phyloP scores from a whole-genome alignment of 257 asterid genomes.

The Plantago ovata region DNA sequence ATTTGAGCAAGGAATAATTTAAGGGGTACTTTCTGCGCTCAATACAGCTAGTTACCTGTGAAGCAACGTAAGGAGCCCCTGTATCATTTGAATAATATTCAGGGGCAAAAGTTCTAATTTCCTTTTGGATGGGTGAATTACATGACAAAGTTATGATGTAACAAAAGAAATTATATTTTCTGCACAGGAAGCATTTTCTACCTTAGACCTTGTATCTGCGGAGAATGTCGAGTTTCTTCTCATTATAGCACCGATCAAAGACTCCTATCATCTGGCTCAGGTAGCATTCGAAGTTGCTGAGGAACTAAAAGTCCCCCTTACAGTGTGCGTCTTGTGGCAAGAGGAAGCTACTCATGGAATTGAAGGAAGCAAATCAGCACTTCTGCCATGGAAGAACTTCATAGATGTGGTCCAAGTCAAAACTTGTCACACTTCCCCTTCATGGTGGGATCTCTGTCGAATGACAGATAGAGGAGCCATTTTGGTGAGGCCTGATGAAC shows the following conservation, averaged over 20 bases:
- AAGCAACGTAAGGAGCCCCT: no score
- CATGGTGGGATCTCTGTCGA: constrained; percentile 90
- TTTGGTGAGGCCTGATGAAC: constrained; percentile 93
- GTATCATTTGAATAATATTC: no score
- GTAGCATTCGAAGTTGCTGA: constrained; percentile 66
- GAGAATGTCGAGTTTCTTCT: constrained; percentile 68
- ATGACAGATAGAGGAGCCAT: constrained; percentile 73
- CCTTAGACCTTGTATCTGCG: constrained; percentile 65
- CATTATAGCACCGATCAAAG: constrained; percentile 66
- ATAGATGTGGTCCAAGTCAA: constrained; percentile 55
- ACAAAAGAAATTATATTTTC: no score
- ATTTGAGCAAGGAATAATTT: no score
- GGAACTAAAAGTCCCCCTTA: constrained; percentile 42
- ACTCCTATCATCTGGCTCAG: constrained; percentile 62
- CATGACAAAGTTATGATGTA: no score
- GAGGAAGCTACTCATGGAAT: constrained; percentile 24
- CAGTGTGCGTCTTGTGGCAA: constrained; percentile 74
- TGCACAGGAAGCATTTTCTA: constrained; percentile 55
- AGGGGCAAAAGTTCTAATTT: no score
- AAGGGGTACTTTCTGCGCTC: no score
- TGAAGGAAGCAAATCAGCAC: constrained; percentile 36
- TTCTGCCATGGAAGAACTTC: constrained; percentile 56
- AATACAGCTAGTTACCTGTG: no score
- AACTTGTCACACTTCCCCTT: constrained; percentile 32
- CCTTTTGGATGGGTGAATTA: no score